Conservation (phyloP, 352 stramenopile genomes). For the Phytophthora vignae region DNA sequence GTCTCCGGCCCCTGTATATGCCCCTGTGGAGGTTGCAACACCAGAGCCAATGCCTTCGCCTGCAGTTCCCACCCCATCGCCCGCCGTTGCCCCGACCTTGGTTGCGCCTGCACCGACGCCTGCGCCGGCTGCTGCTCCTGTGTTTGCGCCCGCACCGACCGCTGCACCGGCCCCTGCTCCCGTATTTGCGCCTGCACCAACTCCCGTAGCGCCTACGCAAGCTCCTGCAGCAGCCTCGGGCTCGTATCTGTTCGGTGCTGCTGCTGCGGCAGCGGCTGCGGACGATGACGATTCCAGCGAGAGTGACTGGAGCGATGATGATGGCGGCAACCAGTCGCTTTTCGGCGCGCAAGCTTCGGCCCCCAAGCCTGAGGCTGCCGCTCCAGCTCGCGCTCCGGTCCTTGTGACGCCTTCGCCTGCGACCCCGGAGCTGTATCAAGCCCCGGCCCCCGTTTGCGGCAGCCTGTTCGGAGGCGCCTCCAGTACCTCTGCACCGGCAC, state of each 20-base stretch:
- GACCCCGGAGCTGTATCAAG: constrained; percentile 32
- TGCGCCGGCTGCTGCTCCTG: not conserved
- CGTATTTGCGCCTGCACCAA: constrained; percentile 15
- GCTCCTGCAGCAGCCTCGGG: constrained; percentile 15
- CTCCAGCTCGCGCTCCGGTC: constrained; percentile 20
- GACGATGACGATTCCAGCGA: constrained; percentile 68
- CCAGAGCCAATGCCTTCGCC: constrained; percentile 4
- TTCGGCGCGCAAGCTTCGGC: constrained; percentile 44
- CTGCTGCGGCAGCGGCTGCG: constrained; percentile 21
- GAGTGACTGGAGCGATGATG: constrained; percentile 76
- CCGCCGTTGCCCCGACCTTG: constrained; percentile 3
- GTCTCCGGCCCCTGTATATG: not conserved
- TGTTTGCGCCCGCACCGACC: constrained; percentile 15
- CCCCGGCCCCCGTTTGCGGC: constrained; percentile 19
- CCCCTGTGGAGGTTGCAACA: constrained; percentile 1
- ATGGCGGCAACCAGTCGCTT: constrained; percentile 41
- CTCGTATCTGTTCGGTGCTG: constrained; percentile 49
- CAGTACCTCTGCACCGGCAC: constrained; percentile 20
- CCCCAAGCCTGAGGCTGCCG: constrained; percentile 15
- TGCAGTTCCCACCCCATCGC: not conserved
- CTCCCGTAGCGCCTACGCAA: constrained; percentile 6
- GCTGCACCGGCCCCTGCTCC: constrained; percentile 4
- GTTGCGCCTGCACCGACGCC: constrained; percentile 9
- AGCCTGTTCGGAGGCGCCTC: constrained; percentile 46
- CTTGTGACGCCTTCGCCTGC: constrained; percentile 34